Evolutionary conservation across 2,329 filamentous ascomycete species (phyloP), one percentile per base, ranked within the genome.

Genomic region (Cladosporium sp.): DNA sequence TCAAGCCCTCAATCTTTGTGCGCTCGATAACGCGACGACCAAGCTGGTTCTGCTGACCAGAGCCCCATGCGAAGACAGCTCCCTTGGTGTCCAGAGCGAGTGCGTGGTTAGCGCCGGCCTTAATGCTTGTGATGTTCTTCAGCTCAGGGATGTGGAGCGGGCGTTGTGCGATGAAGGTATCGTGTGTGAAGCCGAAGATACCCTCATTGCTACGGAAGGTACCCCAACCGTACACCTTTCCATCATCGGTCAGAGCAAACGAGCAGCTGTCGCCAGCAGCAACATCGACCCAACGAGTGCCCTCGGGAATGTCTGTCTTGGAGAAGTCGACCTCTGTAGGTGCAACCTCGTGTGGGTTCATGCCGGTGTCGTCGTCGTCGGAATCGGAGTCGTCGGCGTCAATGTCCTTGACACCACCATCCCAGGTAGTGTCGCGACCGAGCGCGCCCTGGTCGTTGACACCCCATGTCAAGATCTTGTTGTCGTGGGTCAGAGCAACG

Each of bases 401-500:
- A 59, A 85, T 80, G 66, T 86, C 83, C 69, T 81, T 82, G 72
- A 84, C 78, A 63, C 87, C 87, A 59, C 89, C 89, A 2, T 89
- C 86, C 84, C 88, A 90, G 14, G 80, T 80, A 3, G 90, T 93
- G 74, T 91, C 86, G 74, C 92, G 85, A 51, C 92, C 92, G 44
- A 96, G 84, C 10, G 92, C 91, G 69, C 90, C 90, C 74, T 93
- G 88, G 74, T 96, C 92, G 75, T 95, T 95, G 71, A 95, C 92
- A 64, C 92, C 92, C 92, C 92, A 96, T 32, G 91, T 93, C 64
- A 92, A 81, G 71, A 96, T 90, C 79, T 88, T 89, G 82, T 93
- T 92, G 77, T 94, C 90, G 71, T 88, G 85, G 59, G 92, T 94
- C 62, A 95, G 80, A 3, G 89, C 91, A 68, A 90, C 82, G 62